Evolutionary conservation across 371 early-diverging fungal species (phyloP).

Genomic region (Mucor lusitanicus): DNA sequence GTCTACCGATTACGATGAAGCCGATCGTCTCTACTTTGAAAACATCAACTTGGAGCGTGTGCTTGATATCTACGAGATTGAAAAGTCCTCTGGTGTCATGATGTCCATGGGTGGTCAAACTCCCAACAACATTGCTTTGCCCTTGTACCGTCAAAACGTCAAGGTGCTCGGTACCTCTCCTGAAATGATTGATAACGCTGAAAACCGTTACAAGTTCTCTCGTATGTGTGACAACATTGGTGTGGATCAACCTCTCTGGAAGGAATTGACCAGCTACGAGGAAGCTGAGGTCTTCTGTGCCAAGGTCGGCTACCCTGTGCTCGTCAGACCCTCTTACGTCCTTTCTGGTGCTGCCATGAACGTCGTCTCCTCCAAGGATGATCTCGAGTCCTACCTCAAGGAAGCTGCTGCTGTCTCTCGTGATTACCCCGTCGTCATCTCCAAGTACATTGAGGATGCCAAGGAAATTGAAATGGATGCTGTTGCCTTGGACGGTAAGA

Average conservation of each 20-base stretch:
- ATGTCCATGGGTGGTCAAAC: conserved; percentile 95
- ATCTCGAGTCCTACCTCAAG: conserved; percentile 77
- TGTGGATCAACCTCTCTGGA: conserved; percentile 95
- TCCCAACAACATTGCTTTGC: conserved; percentile 95
- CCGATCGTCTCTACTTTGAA: conserved; percentile 94
- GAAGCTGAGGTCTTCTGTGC: conserved; percentile 86
- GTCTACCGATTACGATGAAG: conserved; percentile 96
- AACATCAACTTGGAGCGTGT: conserved; percentile 90
- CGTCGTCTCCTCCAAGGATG: conserved; percentile 82
- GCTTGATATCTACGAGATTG: conserved; percentile 92
- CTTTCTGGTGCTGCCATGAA: conserved; percentile 97
- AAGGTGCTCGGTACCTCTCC: conserved; percentile 92
- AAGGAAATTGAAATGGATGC: conserved; percentile 97
- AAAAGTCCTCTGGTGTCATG: conserved; percentile 81
- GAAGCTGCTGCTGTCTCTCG: conserved; percentile 90
- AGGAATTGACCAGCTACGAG: conserved; percentile 82
- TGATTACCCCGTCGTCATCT: conserved; percentile 93
- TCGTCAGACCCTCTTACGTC: conserved; percentile 95
- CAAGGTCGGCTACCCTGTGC: conserved; percentile 88
- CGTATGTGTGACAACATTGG: conserved; percentile 92
- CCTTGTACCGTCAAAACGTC: conserved; percentile 81
- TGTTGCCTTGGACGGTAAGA: conserved; percentile 87
- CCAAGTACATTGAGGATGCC: conserved; percentile 94
- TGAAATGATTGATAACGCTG: conserved; percentile 93
- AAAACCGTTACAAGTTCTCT: conserved; percentile 95